These are phyloP conservation scores for Haematococcus sp. DNA, from an alignment of 139 green algal genomes.

Conservation along the genomic window DNA sequence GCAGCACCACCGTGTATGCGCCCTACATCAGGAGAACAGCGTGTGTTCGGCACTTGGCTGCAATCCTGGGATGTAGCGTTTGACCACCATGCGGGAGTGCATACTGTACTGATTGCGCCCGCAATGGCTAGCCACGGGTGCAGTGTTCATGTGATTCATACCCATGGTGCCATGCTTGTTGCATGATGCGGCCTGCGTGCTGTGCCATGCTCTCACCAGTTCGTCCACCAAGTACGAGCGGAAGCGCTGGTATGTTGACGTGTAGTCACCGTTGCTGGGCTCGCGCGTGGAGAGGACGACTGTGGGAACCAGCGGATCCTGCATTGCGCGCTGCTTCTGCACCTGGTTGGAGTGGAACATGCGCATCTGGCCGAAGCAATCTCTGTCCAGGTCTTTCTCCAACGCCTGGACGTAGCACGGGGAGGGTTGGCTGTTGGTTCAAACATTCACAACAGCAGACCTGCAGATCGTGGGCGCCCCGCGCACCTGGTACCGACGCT, in stretches of 20 bases:
- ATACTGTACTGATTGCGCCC: not conserved
- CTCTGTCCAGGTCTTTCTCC: not conserved
- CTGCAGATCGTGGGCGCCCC: not conserved
- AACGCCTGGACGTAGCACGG: not conserved
- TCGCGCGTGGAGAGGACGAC: not conserved
- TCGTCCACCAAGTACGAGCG: not conserved
- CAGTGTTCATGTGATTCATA: too few species aligned
- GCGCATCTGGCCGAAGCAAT: constrained; percentile 1
- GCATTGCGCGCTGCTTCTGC: not conserved
- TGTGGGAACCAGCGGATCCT: not conserved
- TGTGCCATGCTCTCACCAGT: not conserved
- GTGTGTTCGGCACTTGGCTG: too few species aligned
- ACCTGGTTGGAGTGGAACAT: not conserved
- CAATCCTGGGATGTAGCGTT: not conserved
- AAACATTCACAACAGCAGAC: not conserved
- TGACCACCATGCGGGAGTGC: not conserved
- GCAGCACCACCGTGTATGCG: constrained; percentile 11
- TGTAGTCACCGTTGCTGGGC: constrained; percentile 1
- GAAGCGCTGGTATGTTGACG: constrained; percentile 1
- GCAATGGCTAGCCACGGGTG: not conserved
- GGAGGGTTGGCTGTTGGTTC: not conserved
- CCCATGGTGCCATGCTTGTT: too few species aligned
- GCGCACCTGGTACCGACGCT: not conserved
- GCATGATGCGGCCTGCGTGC: too few species aligned
- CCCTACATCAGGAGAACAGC: not conserved